Base-by-base conservation (phyloP, 2,329 filamentous ascomycete species). In the Ambrosiella cleistominuta region DNA sequence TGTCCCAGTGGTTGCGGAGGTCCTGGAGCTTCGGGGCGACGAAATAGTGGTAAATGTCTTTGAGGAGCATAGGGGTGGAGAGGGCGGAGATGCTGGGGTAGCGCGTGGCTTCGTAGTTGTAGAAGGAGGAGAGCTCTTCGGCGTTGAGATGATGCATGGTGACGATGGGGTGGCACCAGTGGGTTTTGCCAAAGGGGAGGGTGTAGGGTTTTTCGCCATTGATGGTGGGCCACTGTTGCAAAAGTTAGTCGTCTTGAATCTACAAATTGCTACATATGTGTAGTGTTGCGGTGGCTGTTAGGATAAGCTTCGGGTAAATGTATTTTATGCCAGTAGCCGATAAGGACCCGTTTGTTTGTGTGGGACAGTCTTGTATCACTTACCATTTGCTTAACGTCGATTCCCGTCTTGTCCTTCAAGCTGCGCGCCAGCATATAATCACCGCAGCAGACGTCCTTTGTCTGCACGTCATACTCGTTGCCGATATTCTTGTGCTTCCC, bases 121-220 rank as follows among this genome's bases (percentile, higher is more conserved):
- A 77, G 45, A 80, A 69, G 8, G 67, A 68, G 27, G 71, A 73
- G 3, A 78, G 68, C 57, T 80, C 78, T 59, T 77, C 70, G 61
- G 71, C 69, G 17, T 69, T 69, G 61, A 77, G 69, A 64, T 79
- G 76, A 64, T 79, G 76, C 75, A 80, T 78, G 4, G 77, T 79
- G 1, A 74, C 70, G 50, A 79, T 69, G 7, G 77, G 74, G 54
- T 78, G 74, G 64, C 77, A 80, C 76, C 77, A 80, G 61, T 76
- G 69, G n/a, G 66, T 66, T 1, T 66, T 62, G 42, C 70, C 69
- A 60, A 71, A 79, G 1, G 72, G 70, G n/a, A 80, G 65, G 1
- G 72, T 77, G 54, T 69, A 67, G 2, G 75, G 76, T 61, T 78
- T 79, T 63, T 80, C 75, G 61, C 75, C 76, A 62, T 80, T 78